Evolutionary conservation across 225 moss, liverwort and hornwort species (phyloP).

Genomic region (Antitrichia curtipendula): DNA sequence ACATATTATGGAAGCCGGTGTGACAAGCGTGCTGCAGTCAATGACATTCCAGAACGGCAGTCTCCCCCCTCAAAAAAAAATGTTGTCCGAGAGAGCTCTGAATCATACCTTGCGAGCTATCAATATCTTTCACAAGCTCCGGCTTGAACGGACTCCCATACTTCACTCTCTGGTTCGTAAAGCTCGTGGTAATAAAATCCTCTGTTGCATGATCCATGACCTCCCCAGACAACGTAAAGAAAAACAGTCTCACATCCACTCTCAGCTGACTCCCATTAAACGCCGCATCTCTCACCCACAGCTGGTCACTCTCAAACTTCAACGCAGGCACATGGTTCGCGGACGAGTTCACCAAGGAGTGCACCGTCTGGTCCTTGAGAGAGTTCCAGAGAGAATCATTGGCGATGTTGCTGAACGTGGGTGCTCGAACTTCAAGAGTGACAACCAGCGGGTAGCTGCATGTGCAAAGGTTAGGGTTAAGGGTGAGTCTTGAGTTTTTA

Average conservation of each 20-base stretch:
- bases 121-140: background rate
- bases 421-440: slow-evolving; percentile 27
- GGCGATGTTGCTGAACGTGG: slow-evolving; percentile 18
- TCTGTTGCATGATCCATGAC: background rate
- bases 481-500: background rate
- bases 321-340: background rate
- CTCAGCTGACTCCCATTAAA: background rate
- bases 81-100: background rate
- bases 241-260: background rate
- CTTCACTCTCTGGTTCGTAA: background rate
- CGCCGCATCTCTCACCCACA: slow-evolving; percentile 6
- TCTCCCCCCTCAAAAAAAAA: background rate
- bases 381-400: background rate
- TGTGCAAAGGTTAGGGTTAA: background rate
- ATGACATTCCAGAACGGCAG: background rate
- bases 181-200: background rate
- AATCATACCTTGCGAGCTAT: background rate
- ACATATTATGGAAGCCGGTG: background rate
- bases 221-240: slow-evolving; percentile 4
- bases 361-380: slow-evolving; percentile 6
- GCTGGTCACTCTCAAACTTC: background rate
- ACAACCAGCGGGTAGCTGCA: slow-evolving; percentile 42
- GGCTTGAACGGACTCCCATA: slow-evolving; percentile 8
- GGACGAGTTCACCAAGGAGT: background rate
- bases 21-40: background rate